phyloP scores from a whole-genome alignment of 164 flowering plant genomes.

The Saururus chinensis region DNA sequence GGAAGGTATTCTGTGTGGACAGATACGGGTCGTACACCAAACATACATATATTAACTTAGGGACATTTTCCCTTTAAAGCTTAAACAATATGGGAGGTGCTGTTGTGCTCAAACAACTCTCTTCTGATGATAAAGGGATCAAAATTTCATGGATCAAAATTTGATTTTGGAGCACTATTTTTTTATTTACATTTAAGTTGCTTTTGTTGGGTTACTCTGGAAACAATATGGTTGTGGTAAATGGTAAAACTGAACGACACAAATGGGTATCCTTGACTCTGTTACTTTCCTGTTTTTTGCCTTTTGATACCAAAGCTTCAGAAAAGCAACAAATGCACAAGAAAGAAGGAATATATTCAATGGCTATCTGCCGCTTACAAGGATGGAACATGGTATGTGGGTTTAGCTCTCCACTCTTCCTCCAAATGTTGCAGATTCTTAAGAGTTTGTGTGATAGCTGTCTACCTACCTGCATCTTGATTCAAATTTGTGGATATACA shows the following conservation, averaged over 20 bases:
- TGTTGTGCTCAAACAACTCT: too few species aligned
- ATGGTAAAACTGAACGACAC: too few species aligned
- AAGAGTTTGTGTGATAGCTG: slow-evolving; percentile 1
- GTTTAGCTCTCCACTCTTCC: neutral
- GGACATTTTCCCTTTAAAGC: neutral
- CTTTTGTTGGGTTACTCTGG: too few species aligned
- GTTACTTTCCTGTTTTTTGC: neutral
- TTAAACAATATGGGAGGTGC: too few species aligned
- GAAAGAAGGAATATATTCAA: slow-evolving; percentile 46
- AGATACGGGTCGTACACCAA: slow-evolving; percentile 71
- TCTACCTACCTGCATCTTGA: slow-evolving; percentile 3
- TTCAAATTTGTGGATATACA: slow-evolving; percentile 17
- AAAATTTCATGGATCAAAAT: too few species aligned
- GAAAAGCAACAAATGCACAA: slow-evolving; percentile 29
- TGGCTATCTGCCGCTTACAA: slow-evolving; percentile 40
- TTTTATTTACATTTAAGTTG: too few species aligned
- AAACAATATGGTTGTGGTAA: too few species aligned
- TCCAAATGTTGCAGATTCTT: slow-evolving; percentile 2
- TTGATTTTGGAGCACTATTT: too few species aligned
- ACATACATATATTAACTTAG: neutral
- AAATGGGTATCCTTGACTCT: neutral
- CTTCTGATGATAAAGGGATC: too few species aligned
- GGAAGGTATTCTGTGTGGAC: slow-evolving; percentile 64
- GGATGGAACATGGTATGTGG: slow-evolving; percentile 48
- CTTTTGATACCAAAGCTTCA: slow-evolving; percentile 20